Evolutionary conservation across 768 basidiomycete species (phyloP).

Genomic region (Mycena vitilis): DNA sequence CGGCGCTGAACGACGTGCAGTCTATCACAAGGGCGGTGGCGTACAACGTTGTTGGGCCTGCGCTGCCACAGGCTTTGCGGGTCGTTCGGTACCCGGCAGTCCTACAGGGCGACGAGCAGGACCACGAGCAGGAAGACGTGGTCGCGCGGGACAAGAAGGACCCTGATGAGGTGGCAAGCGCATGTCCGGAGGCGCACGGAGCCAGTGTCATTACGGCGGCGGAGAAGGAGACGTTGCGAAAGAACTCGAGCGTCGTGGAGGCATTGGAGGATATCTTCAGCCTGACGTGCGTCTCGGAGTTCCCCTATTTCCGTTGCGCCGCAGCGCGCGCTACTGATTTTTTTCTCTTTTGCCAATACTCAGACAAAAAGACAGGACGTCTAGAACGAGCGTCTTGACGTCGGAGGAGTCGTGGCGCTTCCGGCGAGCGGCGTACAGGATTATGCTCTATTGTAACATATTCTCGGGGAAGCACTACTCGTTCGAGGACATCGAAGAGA

Average conservation of each 20-base stretch:
- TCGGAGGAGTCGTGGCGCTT: conserved; percentile 9
- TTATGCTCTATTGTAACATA: conserved; percentile 5
- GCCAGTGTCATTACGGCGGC: conserved; percentile 5
- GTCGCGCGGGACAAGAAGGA: conserved; percentile 3
- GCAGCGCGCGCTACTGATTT: not conserved
- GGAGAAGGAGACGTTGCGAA: conserved; percentile 18
- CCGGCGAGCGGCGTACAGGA: conserved; percentile 9
- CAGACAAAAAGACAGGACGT: conserved; percentile 19
- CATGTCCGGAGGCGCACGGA: conserved; percentile 17
- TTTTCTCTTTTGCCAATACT: not conserved
- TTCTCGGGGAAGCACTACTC: not conserved
- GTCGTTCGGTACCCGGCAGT: not conserved
- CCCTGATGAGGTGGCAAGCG: not conserved
- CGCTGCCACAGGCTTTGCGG: conserved; percentile 41
- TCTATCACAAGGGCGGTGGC: conserved; percentile 40
- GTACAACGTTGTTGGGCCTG: conserved; percentile 41
- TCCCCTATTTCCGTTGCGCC: not conserved
- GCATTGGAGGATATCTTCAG: conserved; percentile 41
- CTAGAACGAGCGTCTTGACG: conserved; percentile 10
- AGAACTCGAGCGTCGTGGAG: conserved; percentile 26
- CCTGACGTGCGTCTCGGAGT: conserved; percentile 31
- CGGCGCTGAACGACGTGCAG: not conserved
- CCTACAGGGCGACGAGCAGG: not conserved
- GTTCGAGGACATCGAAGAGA: not conserved
- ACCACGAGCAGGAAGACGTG: not conserved